Percentiles rank a stretch among this genome's conserved stretches.
Conservation (phyloP, 441 rosid genomes). For the Bocquillonia castaneifolia region DNA sequence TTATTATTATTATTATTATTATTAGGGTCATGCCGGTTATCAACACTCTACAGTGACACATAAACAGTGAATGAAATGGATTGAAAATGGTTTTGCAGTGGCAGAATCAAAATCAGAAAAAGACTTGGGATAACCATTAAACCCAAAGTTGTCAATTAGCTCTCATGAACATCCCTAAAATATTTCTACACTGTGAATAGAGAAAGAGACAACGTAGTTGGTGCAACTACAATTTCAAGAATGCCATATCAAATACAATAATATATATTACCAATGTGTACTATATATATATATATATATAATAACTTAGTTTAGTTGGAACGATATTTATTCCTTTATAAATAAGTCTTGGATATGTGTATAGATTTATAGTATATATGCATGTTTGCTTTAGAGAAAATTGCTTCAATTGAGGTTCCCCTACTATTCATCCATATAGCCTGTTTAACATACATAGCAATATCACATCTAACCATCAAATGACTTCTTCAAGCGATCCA, state of each 20-base stretch:
- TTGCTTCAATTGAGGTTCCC: constrained; percentile 29
- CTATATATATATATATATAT: neutral
- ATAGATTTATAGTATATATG: neutral
- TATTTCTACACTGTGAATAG: neutral
- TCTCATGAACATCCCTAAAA: neutral
- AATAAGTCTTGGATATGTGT: neutral
- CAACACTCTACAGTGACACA: constrained; percentile 11
- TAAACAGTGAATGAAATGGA: constrained; percentile 8
- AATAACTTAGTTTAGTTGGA: neutral
- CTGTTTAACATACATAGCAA: neutral
- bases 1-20: too few relatives aligned
- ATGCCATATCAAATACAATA: neutral
- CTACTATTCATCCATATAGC: constrained; percentile 1
- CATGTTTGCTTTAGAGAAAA: constrained; percentile 27
- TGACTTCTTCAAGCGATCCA: constrained; percentile 15
- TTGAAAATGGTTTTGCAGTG: neutral
- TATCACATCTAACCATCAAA: constrained; percentile 22
- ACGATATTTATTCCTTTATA: neutral
- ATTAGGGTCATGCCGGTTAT: neutral
- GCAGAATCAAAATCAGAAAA: neutral
- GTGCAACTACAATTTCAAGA: constrained; percentile 4
- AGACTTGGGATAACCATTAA: neutral
- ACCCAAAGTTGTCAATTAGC: neutral
- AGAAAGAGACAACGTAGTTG: neutral
- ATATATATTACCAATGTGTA: neutral